Evolutionary conservation across 2,329 filamentous ascomycete species (phyloP), one percentile per base, ranked within the genome.

Genomic region (Beauveria varroae): DNA sequence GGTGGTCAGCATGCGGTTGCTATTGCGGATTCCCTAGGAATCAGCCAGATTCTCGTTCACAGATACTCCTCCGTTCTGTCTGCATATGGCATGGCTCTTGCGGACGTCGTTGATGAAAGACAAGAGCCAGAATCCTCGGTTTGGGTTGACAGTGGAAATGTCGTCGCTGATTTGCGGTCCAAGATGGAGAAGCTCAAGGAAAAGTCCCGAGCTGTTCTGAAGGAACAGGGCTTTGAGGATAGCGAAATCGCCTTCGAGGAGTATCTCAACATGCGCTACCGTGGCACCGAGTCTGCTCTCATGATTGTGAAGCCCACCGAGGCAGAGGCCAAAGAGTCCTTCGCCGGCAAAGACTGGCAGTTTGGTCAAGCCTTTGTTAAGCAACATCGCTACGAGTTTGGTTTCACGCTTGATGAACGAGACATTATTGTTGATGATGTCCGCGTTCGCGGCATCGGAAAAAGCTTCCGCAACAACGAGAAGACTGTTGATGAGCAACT

Each of bases 401-500:
- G 92, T 0, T 97, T 97, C 69, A 96, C 90, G 0, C 78, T 97
- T 2, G 81, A 84, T 26, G 90, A 96, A 63, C 82, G 92, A 60
- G 91, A 96, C 67, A 90, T 96, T 59, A 92, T 96, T 51, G 82
- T 97, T 8, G 93, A 96, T 64, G 93, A 96, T 71, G 89, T 96
- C 3, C 86, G 93, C 46, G 90, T 93, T 5, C 83, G 93, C 61
- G 91, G 91, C 16, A 96, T 96, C 64, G 93, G 91, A 52, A 96
- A 92, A 79, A 93, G 90, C 51, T 93, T 93, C 72, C 82, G 89
- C 58, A 87, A 89, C 51, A 78, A 88, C 34, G 89, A 91, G 63
- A 88, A 90, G 76, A 93, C 89, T 0, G 89, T 96, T 4, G 91
- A 96, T 65, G 82, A 91, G 69, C 92, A 96, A 70, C 78, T 97